phyloP scores from a whole-genome alignment of 2,329 filamentous ascomycete genomes.

The Calonectria montana region DNA sequence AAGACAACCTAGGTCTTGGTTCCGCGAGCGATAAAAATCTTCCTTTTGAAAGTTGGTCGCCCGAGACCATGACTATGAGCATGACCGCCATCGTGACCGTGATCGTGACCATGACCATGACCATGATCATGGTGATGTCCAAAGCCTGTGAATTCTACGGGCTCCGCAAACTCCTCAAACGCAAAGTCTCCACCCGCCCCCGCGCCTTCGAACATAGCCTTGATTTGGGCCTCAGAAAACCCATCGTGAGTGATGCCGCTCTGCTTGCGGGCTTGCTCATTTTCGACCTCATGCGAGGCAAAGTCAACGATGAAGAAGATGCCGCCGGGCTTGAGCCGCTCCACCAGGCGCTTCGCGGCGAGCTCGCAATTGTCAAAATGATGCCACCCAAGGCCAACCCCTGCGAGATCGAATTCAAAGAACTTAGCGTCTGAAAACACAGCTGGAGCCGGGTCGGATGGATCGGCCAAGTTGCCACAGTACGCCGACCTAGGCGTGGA shows the following conservation, averaged over 20 bases:
- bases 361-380: constrained; percentile 75
- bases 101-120: not conserved
- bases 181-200: constrained; percentile 69
- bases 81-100: constrained; percentile 29
- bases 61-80: constrained; percentile 26
- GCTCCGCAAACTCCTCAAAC: constrained; percentile 64
- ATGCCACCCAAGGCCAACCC: constrained; percentile 72
- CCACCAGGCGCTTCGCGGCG: constrained; percentile 67
- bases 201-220: constrained; percentile 71
- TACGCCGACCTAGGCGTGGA: constrained; percentile 65
- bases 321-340: constrained; percentile 73
- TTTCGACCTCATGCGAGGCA: constrained; percentile 60
- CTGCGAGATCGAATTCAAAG: constrained; percentile 75
- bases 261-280: constrained; percentile 44
- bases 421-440: constrained; percentile 71
- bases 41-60: constrained; percentile 10
- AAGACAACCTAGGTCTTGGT: constrained; percentile 47
- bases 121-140: constrained; percentile 13
- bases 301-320: constrained; percentile 77
- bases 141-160: constrained; percentile 54
- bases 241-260: constrained; percentile 72
- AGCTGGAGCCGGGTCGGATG: constrained; percentile 59
- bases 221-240: constrained; percentile 71
- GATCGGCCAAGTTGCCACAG: constrained; percentile 67
- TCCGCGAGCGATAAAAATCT: constrained; percentile 61